Evolutionary conservation across 1,284 basidiomycete genomes (phyloP), one percentile per base, ranked within the genome.

Genomic region (Kwoniella shivajii): DNA sequence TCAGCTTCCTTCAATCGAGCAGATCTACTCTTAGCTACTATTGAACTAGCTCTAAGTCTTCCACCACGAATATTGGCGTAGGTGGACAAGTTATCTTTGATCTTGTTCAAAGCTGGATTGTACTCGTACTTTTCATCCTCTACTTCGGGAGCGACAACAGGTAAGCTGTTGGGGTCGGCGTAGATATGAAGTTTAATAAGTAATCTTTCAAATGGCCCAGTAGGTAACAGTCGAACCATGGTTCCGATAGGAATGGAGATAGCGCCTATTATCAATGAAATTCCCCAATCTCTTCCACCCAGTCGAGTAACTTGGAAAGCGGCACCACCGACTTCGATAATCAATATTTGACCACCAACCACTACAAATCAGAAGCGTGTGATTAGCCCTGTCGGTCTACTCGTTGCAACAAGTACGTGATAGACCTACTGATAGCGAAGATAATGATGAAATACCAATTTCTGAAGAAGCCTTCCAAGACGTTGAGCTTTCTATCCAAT

Each of bases 401-500:
- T 24, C 41, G 50, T 44, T 20, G 41, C 16, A 26, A 11, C 16
- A 44, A 43, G n/a, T 36, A 2, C 36, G 9, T 20, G 56, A 11
- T 27, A 18, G 30, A 64, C 59, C 29, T 49, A 60, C 56, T 69
- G 66, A 98, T 84, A 7, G 85, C 65, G 13, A 93, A 91, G 73
- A 99, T 91, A n/a, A 60, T 78, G 38, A 95, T 83, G 79, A 98
- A 98, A 78, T 90, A 97, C 62, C 80, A 84, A 74, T 98, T 99
- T 54, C 80, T 82, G 59, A 82, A 74, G 42, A 98, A 84, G 50
- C 90, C 92, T 67, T 89, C 86, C 69, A 98, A 92, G 59, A 98
- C 85, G 78, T 99, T 99, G 64, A 93, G 82, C 57, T 86, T 84
- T 58, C 85, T 85, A 68, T 95, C 92, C 50, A 99, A 82, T 41